Evolutionary conservation across 2,329 filamentous ascomycete genomes (phyloP).

Genomic region (Xylariaceae sp.): DNA sequence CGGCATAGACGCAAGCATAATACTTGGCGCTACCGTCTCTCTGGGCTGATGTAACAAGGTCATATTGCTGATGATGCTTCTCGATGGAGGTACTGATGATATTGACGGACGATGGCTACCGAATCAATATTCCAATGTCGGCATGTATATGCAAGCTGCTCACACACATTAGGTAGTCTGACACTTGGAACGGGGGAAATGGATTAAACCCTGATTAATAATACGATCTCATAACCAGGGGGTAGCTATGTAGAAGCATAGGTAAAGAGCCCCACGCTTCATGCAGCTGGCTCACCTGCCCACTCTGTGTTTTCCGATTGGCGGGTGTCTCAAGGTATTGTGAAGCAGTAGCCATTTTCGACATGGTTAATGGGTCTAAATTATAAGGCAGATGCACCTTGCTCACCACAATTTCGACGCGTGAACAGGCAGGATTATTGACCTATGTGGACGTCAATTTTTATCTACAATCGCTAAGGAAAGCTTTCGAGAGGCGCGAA

Average conservation of each 20-base stretch:
- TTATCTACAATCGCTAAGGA: constrained; percentile 11
- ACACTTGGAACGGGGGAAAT: neutral
- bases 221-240: too few relatives aligned
- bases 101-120: neutral
- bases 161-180: constrained; percentile 3
- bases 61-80: constrained; percentile 23
- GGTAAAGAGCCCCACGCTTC: constrained; percentile 10
- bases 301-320: constrained; percentile 15
- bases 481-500: neutral
- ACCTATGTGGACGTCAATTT: too few relatives aligned
- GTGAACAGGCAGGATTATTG: too few relatives aligned
- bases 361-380: constrained; percentile 2
- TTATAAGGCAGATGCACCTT: constrained; percentile 16
- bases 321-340: constrained; percentile 7
- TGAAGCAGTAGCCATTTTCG: too few relatives aligned
- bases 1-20: constrained; percentile 32
- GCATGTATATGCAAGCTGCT: neutral
- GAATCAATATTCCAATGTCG: neutral
- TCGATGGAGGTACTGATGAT: neutral
- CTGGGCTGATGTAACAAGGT: constrained; percentile 35
- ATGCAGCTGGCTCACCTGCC: constrained; percentile 27
- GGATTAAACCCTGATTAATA: too few relatives aligned
- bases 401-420: constrained; percentile 19
- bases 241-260: neutral
- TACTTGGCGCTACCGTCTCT: constrained; percentile 16